These are phyloP conservation scores for Chaetomium olivaceum DNA, from an alignment of 2,329 filamentous ascomycete species.

Conservation along the genomic window DNA sequence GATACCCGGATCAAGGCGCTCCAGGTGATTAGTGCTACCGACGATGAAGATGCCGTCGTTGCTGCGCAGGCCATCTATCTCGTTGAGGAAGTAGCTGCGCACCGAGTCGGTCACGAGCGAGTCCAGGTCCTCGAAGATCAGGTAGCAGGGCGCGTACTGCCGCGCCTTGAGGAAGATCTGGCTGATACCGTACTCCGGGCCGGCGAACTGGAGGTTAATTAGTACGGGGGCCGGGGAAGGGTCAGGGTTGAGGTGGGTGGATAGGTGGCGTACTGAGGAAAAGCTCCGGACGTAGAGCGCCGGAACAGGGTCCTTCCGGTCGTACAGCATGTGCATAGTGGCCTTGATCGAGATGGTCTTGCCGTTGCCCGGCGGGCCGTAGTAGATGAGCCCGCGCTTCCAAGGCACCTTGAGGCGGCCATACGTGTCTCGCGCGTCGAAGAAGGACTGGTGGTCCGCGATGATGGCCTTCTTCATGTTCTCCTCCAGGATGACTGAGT, in stretches of 20 bases:
- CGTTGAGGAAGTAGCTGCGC: conserved; percentile 70
- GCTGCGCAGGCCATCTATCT: conserved; percentile 67
- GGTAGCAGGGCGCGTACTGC: conserved; percentile 64
- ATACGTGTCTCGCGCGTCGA: conserved; percentile 60
- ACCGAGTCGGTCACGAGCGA: conserved; percentile 61
- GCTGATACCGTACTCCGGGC: conserved; percentile 57
- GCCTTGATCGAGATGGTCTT: conserved; percentile 73
- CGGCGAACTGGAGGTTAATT: conserved; percentile 43
- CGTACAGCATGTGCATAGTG: conserved; percentile 64
- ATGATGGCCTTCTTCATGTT: conserved; percentile 65
- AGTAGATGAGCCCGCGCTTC: conserved; percentile 70
- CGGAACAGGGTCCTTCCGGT: conserved; percentile 53
- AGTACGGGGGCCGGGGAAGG: background rate
- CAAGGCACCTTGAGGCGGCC: conserved; percentile 63
- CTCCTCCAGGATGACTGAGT: conserved; percentile 65
- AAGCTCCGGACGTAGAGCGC: conserved; percentile 62
- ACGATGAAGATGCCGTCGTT: conserved; percentile 74
- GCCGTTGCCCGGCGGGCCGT: conserved; percentile 64
- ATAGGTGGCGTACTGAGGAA: conserved; percentile 38
- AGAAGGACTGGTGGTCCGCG: conserved; percentile 65
- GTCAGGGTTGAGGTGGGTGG: too few species aligned
- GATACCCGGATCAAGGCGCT: conserved; percentile 66
- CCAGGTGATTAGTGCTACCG: conserved; percentile 65
- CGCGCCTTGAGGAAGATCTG: conserved; percentile 61
- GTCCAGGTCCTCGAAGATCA: conserved; percentile 73